Conservation (phyloP, 2,329 filamentous ascomycete species). For the Mycocentrospora acerina region DNA sequence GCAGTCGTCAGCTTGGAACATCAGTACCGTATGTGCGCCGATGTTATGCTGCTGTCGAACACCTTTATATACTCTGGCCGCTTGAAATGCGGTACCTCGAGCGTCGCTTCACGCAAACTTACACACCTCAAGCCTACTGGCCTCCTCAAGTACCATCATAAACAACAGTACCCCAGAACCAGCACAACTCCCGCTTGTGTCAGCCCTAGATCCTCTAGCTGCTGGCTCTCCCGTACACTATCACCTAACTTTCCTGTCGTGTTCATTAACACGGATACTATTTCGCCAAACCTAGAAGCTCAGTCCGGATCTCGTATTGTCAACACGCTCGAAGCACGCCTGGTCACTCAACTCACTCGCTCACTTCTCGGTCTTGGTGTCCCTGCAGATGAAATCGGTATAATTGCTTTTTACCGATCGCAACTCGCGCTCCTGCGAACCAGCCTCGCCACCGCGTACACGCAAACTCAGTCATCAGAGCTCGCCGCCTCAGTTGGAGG, state of each 20-base stretch:
- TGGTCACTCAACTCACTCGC: slow-evolving; percentile 79
- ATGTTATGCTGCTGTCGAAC: slow-evolving; percentile 94
- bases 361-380: slow-evolving; percentile 76
- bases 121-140: slow-evolving; percentile 56
- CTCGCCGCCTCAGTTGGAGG: slow-evolving; percentile 18
- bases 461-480: slow-evolving; percentile 48
- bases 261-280: slow-evolving; percentile 84
- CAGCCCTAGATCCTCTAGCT: slow-evolving; percentile 51
- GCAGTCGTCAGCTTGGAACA: slow-evolving; percentile 91
- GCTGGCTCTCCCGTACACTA: slow-evolving; percentile 77
- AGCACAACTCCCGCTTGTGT: slow-evolving; percentile 48
- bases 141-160: slow-evolving; percentile 38
- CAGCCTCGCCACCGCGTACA: slow-evolving; percentile 59
- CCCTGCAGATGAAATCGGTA: slow-evolving; percentile 74
- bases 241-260: slow-evolving; percentile 72
- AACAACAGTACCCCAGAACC: slow-evolving; percentile 12
- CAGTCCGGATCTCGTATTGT: slow-evolving; percentile 78
- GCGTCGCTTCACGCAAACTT: slow-evolving; percentile 70
- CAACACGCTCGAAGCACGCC: slow-evolving; percentile 77
- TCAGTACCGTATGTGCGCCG: slow-evolving; percentile 97
- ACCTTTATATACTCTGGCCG: slow-evolving; percentile 88
- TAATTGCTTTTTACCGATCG: slow-evolving; percentile 95
- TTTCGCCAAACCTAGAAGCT: slow-evolving; percentile 68
- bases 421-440: slow-evolving; percentile 84
- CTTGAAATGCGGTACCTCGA: slow-evolving; percentile 82